Conservation (phyloP, 169 alveolate species). For the Eimeria sp. region DNA sequence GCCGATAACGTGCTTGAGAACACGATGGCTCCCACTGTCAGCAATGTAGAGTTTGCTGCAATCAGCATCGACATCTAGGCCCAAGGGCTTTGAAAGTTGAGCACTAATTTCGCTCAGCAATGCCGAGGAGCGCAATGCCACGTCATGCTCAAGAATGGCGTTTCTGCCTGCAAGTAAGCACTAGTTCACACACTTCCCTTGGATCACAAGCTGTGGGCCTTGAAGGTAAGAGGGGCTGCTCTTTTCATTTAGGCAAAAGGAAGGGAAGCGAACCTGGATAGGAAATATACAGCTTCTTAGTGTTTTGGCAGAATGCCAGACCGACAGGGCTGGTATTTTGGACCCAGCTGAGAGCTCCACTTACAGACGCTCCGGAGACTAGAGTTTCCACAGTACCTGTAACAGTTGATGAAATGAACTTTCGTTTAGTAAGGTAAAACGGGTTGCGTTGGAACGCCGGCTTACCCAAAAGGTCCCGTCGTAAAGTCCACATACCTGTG, state of each 20-base stretch:
- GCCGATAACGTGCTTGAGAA: slow-evolving; percentile 10
- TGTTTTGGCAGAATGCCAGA: slow-evolving; percentile 41
- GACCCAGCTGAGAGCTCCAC: slow-evolving; percentile 67
- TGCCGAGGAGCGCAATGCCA: slow-evolving; percentile 8
- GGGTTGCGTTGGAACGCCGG: background rate
- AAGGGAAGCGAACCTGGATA: slow-evolving; percentile 53
- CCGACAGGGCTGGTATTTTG: slow-evolving; percentile 68
- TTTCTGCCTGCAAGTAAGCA: slow-evolving; percentile 25
- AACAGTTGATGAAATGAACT: background rate
- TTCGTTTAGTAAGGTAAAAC: too few species aligned
- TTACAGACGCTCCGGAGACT: slow-evolving; percentile 50
- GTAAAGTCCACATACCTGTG: slow-evolving; percentile 47
- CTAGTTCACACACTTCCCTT: background rate
- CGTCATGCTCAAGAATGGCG: slow-evolving; percentile 69
- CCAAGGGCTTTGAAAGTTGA: slow-evolving; percentile 25
- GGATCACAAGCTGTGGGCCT: too few species aligned
- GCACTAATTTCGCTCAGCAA: slow-evolving; percentile 12
- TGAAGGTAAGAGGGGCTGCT: background rate
- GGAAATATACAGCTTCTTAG: slow-evolving; percentile 63
- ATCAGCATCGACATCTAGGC: slow-evolving; percentile 29
- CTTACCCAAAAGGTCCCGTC: background rate
- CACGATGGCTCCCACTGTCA: slow-evolving; percentile 71
- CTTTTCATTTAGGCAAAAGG: background rate
- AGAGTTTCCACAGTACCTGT: slow-evolving; percentile 34
- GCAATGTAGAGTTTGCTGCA: slow-evolving; percentile 50